Conservation (phyloP, 163 green algal species). For the Picocystis sp. region DNA sequence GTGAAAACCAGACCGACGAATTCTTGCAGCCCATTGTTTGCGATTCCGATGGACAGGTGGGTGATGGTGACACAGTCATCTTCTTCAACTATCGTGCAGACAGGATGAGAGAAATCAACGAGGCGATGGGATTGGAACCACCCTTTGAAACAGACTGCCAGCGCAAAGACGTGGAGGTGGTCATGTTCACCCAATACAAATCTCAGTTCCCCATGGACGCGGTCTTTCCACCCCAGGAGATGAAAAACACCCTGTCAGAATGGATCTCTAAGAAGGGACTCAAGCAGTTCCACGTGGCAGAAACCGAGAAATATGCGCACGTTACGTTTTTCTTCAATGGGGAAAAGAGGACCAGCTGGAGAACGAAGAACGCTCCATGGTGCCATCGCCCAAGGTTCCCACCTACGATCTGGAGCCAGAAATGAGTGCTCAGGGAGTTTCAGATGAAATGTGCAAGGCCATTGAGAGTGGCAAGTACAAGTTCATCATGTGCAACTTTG, state of each 20-base stretch:
- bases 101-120: slow-evolving; percentile 6
- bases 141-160: too few relatives aligned
- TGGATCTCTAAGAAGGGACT: slow-evolving; percentile 8
- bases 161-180: neutral
- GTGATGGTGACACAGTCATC: slow-evolving; percentile 8
- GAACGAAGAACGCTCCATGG: slow-evolving; percentile 6
- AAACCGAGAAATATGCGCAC: slow-evolving; percentile 14
- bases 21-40: slow-evolving; percentile 8
- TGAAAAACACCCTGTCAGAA: slow-evolving; percentile 3
- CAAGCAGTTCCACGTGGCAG: slow-evolving; percentile 8
- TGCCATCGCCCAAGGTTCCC: slow-evolving; percentile 11
- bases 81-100: slow-evolving; percentile 12
- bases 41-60: neutral
- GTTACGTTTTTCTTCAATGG: slow-evolving; percentile 14
- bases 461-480: slow-evolving; percentile 1
- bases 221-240: too few relatives aligned
- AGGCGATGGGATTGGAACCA: neutral
- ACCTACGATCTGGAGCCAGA: slow-evolving; percentile 11
- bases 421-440: slow-evolving; percentile 5
- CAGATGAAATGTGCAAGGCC: slow-evolving; percentile 4
- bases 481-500: slow-evolving; percentile 12
- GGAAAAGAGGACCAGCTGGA: slow-evolving; percentile 2
- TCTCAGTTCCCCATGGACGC: neutral
- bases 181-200: neutral
- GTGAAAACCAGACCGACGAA: slow-evolving; percentile 8